These are phyloP conservation scores for Spizellomyces sp. DNA, from an alignment of 192 early-diverging fungal genomes.

Conservation along the genomic window DNA sequence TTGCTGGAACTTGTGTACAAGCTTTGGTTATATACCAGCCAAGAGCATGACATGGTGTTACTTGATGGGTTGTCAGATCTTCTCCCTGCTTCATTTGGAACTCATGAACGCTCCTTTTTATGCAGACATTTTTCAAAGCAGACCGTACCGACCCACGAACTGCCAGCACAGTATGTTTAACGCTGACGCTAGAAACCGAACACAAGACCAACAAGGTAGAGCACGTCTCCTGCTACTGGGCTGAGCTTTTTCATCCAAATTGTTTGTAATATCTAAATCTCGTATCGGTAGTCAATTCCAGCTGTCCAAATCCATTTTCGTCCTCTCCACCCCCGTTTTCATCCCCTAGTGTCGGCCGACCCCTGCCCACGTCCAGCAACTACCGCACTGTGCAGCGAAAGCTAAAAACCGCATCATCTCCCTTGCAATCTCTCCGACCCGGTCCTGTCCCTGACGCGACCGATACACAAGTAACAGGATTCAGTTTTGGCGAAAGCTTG, in stretches of 20 bases:
- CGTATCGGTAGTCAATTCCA: too few relatives aligned
- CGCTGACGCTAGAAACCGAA: too few relatives aligned
- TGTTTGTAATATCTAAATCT: too few relatives aligned
- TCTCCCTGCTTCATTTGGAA: background rate
- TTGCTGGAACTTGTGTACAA: background rate
- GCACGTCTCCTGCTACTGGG: too few relatives aligned
- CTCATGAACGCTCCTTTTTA: background rate
- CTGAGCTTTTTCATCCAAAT: too few relatives aligned
- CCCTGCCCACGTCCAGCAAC: slow-evolving; percentile 30
- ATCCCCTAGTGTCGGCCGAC: slow-evolving; percentile 35
- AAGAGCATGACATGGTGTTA: too few relatives aligned
- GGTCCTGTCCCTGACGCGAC: background rate
- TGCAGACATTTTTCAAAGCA: background rate
- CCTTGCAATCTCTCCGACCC: too few relatives aligned
- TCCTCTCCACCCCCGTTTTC: slow-evolving; percentile 40
- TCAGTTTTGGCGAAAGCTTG: background rate
- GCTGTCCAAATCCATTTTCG: background rate
- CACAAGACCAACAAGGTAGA: too few relatives aligned
- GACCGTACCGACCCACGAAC: background rate
- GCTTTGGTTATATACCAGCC: background rate
- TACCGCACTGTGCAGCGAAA: background rate
- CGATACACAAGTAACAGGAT: background rate
- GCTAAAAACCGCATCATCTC: background rate
- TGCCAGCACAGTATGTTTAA: too few relatives aligned
- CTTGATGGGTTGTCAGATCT: too few relatives aligned